Base-by-base conservation (phyloP, 2,329 filamentous ascomycete species). In the Curvularia sp. region DNA sequence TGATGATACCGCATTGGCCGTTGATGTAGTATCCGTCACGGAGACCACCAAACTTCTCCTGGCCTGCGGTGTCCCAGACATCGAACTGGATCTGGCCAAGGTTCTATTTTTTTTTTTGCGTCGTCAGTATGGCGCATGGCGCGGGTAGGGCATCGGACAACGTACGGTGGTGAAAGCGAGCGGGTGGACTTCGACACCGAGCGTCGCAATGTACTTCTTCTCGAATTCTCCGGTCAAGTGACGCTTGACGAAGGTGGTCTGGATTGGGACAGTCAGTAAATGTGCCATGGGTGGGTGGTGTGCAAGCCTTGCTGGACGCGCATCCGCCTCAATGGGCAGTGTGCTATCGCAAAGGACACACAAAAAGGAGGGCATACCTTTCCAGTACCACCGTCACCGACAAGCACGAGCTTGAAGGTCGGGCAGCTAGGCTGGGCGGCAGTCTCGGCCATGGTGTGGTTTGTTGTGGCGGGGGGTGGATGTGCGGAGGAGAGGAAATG, bases 1-100 rank as follows among this genome's bases (percentile, higher is more conserved):
- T 99, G 89, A 99, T 98, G 86, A 99, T 97, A 84, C 95, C 94
- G 82, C 94, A 98, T 84, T 98, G 94, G 77, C 94, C 94, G 85
- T 97, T 97, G 87, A 99, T 99, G 87, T 99, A 99, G 89, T 99
- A 99, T 73, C 94, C 94, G 83, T 99, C 94, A 85, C 94, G 92
- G 77, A 99, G 92, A 87, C 94, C 94, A 82, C 94, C 94, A 71
- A 99, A 99, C 88, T 98, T 99, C 87, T 99, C 94, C 84, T 99
- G 94, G 74, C 94, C 94, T 74, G 94, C 94, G 66, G 94, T 99
- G 81, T 99, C 94, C 94, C 94, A 99, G 73, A 98, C 95, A 80
- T 99, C 94, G 85, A 99, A 99, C 85, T 96, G 92, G 78, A 99
- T 97, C 76, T 88, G 86, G 72, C 95, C 95, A 77, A 92, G 89